Evolutionary conservation across 306 rosid genomes (phyloP).

Genomic region (Lablab purpureus): DNA sequence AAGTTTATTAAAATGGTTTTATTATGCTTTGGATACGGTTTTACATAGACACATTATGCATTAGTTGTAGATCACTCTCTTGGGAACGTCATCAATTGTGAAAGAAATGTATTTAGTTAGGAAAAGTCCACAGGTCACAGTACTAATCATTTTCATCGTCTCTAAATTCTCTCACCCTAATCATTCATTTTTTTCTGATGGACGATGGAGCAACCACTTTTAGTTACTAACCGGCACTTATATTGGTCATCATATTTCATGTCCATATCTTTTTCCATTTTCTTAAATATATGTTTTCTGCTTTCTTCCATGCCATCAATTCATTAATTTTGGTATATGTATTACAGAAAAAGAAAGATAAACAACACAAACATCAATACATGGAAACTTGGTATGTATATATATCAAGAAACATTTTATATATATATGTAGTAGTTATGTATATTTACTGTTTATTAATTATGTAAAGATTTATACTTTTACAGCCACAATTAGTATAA

Average conservation of each 20-base stretch:
- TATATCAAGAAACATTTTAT: too few species aligned
- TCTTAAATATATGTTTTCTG: not conserved
- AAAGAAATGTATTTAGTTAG: slow-evolving; percentile 58
- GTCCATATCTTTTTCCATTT: slow-evolving; percentile 37
- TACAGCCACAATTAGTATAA: not conserved
- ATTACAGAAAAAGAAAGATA: too few species aligned
- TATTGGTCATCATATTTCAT: slow-evolving; percentile 47
- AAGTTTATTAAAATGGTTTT: slow-evolving; percentile 7
- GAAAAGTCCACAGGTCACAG: slow-evolving; percentile 57
- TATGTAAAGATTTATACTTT: too few species aligned
- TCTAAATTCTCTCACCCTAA: slow-evolving; percentile 56
- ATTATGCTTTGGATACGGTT: not conserved
- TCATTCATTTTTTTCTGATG: slow-evolving; percentile 58
- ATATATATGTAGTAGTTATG: too few species aligned
- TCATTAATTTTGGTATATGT: slow-evolving; percentile 20
- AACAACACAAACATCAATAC: too few species aligned
- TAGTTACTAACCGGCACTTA: slow-evolving; percentile 70
- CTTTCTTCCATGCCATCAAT: slow-evolving; percentile 10
- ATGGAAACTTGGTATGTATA: not conserved
- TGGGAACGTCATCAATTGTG: slow-evolving; percentile 41
- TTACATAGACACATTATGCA: slow-evolving; percentile 41
- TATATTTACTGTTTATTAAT: too few species aligned
- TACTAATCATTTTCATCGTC: slow-evolving; percentile 61
- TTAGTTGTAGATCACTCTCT: slow-evolving; percentile 49
- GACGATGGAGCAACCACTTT: slow-evolving; percentile 72